Base-by-base conservation (phyloP, 805 yeast genomes). In the Kodamaea restingae region DNA sequence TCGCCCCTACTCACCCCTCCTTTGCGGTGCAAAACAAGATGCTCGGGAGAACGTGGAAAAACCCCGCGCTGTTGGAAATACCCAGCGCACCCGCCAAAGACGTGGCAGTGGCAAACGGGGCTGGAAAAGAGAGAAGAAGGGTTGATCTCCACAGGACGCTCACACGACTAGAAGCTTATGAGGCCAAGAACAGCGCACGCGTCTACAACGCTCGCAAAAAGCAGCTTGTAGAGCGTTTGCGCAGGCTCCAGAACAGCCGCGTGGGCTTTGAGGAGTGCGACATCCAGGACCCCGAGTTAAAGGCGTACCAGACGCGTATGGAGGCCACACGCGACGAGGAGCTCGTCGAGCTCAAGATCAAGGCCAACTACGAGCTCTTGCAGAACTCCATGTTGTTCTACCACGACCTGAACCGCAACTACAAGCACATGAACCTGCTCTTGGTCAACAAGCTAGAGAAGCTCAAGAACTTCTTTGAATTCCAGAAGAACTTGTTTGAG, bases 401-500 rank as follows among this genome's bases (percentile, higher is more conserved):
- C 43, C 60, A 63, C 30, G 67, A 67, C 32, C 60, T 69, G 8
- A 61, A 66, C 45, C 54, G 55, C 32, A 49, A 48, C 21, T 68
- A 66, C 47, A 57, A 55, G 41, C 52, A 54, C 38, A 54, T 61
- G 51, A 64, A 59, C 40, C 30, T 42, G 15, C 40, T 54, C 4
- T 32, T 60, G 46, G 42, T 58, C 14, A 67, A 62, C 47, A 67
- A 67, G 45, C 53, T 69, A 26, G 56, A 57, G 35, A 69, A 68
- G 45, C 46, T 69, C 32, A 58, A 60, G 47, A 58, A 61, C 42
- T 68, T 67, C 41, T 56, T 69, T 28, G 65, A 61, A 44, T 64
- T 48, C 44, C 73, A 69, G 40, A 51, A 50, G 33, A 49, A 51
- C n/a, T 37, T 56, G 11, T 60, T 62, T 28, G 41, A 44, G n/a